Percentiles rank a stretch among this genome's conserved stretches.
phyloP scores from a whole-genome alignment of 208 protist species.

The Crithidia sp. region DNA sequence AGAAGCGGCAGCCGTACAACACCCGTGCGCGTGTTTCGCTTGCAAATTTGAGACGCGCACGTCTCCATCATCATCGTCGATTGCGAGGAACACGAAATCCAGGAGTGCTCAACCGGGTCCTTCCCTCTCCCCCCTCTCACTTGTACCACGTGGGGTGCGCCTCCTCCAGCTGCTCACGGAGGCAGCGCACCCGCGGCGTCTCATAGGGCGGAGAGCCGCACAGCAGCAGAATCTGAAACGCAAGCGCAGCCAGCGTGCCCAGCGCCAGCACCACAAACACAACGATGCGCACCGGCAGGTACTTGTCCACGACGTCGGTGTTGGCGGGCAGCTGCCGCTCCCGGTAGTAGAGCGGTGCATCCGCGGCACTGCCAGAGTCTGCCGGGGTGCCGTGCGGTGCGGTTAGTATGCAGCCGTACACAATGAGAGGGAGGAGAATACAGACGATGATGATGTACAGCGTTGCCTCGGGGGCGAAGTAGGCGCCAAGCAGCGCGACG shows the following conservation, averaged over 20 bases:
- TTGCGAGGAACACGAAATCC: too few species aligned
- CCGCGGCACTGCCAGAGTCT: slow-evolving; percentile 1
- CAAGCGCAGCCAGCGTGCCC: slow-evolving; percentile 47
- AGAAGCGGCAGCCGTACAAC: too few species aligned
- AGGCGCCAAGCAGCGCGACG: slow-evolving; percentile 48
- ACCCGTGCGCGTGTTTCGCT: too few species aligned
- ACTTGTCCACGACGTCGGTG: slow-evolving; percentile 62
- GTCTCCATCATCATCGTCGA: too few species aligned
- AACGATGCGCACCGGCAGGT: slow-evolving; percentile 65
- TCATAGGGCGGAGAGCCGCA: slow-evolving; percentile 60
- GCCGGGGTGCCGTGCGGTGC: slow-evolving; percentile 25
- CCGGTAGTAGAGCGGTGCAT: slow-evolving; percentile 37
- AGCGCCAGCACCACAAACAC: slow-evolving; percentile 56
- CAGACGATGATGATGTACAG: slow-evolving; percentile 60
- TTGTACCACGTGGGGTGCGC: slow-evolving; percentile 81
- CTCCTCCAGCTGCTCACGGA: slow-evolving; percentile 79
- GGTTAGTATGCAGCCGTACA: slow-evolving; percentile 78
- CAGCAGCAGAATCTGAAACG: slow-evolving; percentile 42
- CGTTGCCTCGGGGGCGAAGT: slow-evolving; percentile 46
- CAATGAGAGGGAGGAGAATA: slow-evolving; percentile 67
- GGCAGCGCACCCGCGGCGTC: slow-evolving; percentile 73
- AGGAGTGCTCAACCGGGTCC: too few species aligned
- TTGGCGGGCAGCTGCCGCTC: slow-evolving; percentile 51
- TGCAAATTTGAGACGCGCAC: too few species aligned
- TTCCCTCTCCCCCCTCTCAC: not conserved